Evolutionary conservation across 495 filamentous ascomycete species (phyloP), one percentile per base, ranked within the genome.

Genomic region (Trichocladium uniseriatum): DNA sequence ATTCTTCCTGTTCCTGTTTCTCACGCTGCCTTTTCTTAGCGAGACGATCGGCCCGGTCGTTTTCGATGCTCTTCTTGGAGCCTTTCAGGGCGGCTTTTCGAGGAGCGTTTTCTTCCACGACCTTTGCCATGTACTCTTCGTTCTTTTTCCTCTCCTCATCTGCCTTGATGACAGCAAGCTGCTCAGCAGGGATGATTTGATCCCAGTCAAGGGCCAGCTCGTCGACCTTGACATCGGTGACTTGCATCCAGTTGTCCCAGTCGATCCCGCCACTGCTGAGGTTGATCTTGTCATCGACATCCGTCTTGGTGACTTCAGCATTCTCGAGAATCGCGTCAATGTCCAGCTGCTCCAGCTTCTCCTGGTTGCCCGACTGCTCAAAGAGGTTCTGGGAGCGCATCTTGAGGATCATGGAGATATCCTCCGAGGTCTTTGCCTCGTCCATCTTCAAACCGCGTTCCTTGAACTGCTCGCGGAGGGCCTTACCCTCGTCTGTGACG

Each of bases 371-470:
- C 1, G 84, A 87, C 59, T 96, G 89, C 62, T 95, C 87, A 54
- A 99, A 99, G 85, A 99, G 92, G 63, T 86, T 94, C 59, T 95
- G 88, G 20, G 89, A 89, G 59, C 90, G 82, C 53, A 84, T 83
- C 72, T 95, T 95, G 57, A 96, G 79, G 51, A 96, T 92, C 55
- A 86, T 84, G 27, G 87, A 89, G 43, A 96, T 94, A 53, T 94
- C 90, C 46, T 94, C 88, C 1, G 87, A 82, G 0, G 85, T 87
- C 55, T 80, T 89, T 9, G 89, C 88, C 63, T 94, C 90, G 35
- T 79, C 76, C 18, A 75, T 68, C 53, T 72, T 73, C 52, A 78
- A 51, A 51, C 75, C 76, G 24, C 73, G 74, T 52, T 78, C 68
- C 44, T 68, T 71, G 45, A 78, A 73, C 53, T 67, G 73, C 51